Conservation (phyloP, 2,329 filamentous ascomycete genomes). For the Aspergillus pseudonomiae region DNA sequence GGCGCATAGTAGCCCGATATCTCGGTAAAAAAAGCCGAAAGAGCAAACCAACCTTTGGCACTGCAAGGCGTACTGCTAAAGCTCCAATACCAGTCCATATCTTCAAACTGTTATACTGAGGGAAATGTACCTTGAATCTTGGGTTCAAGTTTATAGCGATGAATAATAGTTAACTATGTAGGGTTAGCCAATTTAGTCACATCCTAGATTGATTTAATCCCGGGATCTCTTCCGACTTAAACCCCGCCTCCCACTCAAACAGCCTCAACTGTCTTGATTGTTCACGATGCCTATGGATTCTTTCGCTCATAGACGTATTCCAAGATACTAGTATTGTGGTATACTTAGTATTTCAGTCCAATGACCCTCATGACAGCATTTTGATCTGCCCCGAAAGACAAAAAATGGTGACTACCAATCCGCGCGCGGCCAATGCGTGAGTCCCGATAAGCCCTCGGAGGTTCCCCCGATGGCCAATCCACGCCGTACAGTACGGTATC, state of each 20-base stretch:
- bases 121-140: neutral
- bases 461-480: neutral
- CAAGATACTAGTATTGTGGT: neutral
- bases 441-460: neutral
- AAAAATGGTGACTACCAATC: neutral
- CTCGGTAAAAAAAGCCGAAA: neutral
- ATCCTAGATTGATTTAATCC: neutral
- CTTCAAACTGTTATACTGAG: neutral
- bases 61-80: neutral
- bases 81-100: neutral
- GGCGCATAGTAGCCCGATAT: neutral
- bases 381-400: neutral
- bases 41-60: neutral
- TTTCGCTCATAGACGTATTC: neutral
- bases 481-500: neutral
- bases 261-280: neutral
- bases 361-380: neutral
- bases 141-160: no score
- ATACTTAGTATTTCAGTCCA: neutral
- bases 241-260: neutral
- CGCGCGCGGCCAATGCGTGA: neutral
- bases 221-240: neutral
- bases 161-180: neutral
- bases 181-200: neutral
- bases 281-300: neutral